A percentile compares a stretch with the other conserved stretches of the same genome.
Evolutionary conservation across 176 grass and related monocot genomes (phyloP).

Genomic region (Oryza australiensis): DNA sequence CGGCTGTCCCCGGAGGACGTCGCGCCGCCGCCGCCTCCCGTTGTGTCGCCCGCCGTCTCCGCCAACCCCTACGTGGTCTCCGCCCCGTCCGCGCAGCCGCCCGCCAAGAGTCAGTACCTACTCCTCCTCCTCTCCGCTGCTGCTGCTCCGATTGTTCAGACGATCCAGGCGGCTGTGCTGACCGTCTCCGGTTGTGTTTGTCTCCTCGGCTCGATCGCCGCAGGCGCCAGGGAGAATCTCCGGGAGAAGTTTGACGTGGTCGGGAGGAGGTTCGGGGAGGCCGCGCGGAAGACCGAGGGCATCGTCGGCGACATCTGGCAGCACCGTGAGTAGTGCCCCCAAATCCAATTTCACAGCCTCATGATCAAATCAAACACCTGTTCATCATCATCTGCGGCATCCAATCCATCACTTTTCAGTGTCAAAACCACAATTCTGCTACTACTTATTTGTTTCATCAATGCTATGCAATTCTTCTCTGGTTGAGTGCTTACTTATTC

Average conservation of each 20-base stretch:
- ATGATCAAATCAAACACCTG: neutral
- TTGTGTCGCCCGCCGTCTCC: slow-evolving; percentile 33
- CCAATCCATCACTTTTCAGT: neutral
- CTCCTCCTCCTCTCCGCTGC: neutral
- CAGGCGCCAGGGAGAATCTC: slow-evolving; percentile 46
- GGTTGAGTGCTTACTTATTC: neutral
- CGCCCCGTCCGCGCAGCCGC: slow-evolving; percentile 30
- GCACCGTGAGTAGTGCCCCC: slow-evolving; percentile 48
- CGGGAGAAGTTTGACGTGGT: slow-evolving; percentile 44
- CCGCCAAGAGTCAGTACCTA: slow-evolving; percentile 37
- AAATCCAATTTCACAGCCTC: neutral
- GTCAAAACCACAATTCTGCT: neutral
- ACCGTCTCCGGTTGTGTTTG: neutral
- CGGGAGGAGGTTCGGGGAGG: slow-evolving; percentile 53
- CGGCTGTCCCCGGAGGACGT: slow-evolving; percentile 56
- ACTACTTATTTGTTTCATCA: neutral
- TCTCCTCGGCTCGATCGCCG: neutral
- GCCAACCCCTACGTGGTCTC: slow-evolving; percentile 56
- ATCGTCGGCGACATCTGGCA: slow-evolving; percentile 64
- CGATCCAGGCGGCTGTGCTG: neutral
- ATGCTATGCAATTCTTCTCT: neutral
- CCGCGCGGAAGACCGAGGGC: slow-evolving; percentile 58
- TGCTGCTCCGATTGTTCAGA: neutral
- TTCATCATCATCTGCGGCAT: neutral
- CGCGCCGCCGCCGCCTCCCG: slow-evolving; percentile 43